Evolutionary conservation across 2,329 filamentous ascomycete species (phyloP).

Genomic region (Diatrype stigma): DNA sequence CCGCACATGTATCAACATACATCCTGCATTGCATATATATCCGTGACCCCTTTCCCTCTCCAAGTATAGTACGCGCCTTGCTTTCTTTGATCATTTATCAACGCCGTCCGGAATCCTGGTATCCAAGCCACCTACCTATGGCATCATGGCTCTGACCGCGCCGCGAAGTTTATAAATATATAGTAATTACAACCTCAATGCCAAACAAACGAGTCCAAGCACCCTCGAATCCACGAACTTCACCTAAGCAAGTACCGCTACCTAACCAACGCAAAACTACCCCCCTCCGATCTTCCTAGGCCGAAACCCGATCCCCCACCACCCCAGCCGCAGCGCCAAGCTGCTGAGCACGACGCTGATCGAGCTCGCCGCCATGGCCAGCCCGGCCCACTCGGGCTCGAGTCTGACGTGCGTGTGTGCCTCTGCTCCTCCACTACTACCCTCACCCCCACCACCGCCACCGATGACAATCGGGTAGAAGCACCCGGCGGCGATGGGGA

Average conservation of each 20-base stretch:
- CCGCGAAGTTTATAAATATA: too few species aligned
- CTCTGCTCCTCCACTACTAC: neutral
- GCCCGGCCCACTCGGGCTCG: slow-evolving; percentile 78
- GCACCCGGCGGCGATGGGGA: slow-evolving; percentile 78
- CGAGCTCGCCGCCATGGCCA: slow-evolving; percentile 91
- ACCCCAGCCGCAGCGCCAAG: slow-evolving; percentile 59
- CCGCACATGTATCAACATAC: too few species aligned
- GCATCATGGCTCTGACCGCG: too few species aligned
- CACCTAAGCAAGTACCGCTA: neutral
- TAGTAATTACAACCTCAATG: too few species aligned
- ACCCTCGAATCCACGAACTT: too few species aligned
- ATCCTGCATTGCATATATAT: too few species aligned
- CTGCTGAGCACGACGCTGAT: slow-evolving; percentile 85
- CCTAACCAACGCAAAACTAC: neutral
- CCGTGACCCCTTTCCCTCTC: too few species aligned
- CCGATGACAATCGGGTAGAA: slow-evolving; percentile 54
- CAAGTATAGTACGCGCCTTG: too few species aligned
- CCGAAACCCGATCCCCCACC: slow-evolving; percentile 32
- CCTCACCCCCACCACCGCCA: slow-evolving; percentile 23
- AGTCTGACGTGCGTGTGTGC: slow-evolving; percentile 59
- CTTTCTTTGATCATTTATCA: too few species aligned
- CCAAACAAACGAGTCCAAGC: too few species aligned
- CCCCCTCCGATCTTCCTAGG: slow-evolving; percentile 5
- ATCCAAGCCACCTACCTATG: too few species aligned
- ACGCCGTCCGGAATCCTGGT: too few species aligned